Evolutionary conservation across 2,329 filamentous ascomycete genomes (phyloP).

Genomic region (Colletotrichum aenigma): DNA sequence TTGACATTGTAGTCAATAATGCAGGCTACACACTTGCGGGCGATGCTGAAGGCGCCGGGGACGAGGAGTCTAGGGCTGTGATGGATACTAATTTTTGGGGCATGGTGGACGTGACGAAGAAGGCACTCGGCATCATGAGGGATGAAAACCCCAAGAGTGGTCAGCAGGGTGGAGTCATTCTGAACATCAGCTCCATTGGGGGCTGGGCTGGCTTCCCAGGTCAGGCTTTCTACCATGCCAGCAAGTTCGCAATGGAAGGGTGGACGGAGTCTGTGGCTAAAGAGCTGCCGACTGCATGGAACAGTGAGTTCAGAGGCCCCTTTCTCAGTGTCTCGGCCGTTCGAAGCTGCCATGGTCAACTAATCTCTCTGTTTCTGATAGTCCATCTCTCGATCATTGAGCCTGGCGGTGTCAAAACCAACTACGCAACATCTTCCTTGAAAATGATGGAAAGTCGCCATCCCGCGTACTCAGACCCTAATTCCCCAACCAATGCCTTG

Average conservation of each 20-base stretch:
- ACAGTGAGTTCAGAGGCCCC: conserved; percentile 30
- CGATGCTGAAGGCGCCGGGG: neutral
- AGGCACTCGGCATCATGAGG: conserved; percentile 40
- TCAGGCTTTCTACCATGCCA: conserved; percentile 41
- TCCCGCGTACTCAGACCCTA: neutral
- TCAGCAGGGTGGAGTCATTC: conserved; percentile 51
- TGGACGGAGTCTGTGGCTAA: conserved; percentile 49
- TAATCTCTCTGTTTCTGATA: neutral
- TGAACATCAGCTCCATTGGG: conserved; percentile 61
- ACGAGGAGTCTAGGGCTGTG: neutral
- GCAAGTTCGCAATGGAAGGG: conserved; percentile 51
- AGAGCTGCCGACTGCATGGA: conserved; percentile 47
- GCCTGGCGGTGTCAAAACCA: conserved; percentile 42
- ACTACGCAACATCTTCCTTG: conserved; percentile 21
- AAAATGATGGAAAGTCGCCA: neutral
- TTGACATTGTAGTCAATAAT: neutral
- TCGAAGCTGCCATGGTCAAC: neutral
- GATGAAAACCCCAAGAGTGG: conserved; percentile 32
- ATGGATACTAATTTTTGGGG: neutral
- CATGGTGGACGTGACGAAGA: neutral
- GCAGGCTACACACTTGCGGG: neutral
- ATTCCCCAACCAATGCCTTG: neutral
- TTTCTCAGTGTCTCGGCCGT: neutral
- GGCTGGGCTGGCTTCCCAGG: conserved; percentile 39
- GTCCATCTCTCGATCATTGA: conserved; percentile 47